These are phyloP conservation scores for Fusarium annulatum DNA, from an alignment of 2,329 filamentous ascomycete species.

Conservation along the genomic window DNA sequence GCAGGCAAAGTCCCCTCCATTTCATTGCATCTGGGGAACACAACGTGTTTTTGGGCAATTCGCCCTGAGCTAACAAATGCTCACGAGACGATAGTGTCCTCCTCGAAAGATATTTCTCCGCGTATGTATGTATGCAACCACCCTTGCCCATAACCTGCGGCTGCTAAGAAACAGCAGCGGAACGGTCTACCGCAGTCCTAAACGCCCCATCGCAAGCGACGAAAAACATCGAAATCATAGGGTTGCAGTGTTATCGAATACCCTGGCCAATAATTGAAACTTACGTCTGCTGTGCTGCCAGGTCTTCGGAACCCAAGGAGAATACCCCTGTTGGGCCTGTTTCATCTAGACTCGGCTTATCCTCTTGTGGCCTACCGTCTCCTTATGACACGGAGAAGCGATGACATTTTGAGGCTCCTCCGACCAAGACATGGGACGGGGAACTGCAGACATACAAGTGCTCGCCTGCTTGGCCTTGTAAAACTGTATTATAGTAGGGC, in stretches of 20 bases:
- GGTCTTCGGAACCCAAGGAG: conserved; percentile 8
- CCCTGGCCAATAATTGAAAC: conserved; percentile 26
- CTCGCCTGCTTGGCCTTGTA: conserved; percentile 6
- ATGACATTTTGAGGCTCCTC: conserved; percentile 36
- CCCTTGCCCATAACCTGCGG: conserved; percentile 4
- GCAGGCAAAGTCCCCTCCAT: neutral
- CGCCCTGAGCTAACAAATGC: conserved; percentile 17
- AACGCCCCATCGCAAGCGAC: conserved; percentile 2
- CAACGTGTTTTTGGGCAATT: neutral
- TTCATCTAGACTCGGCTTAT: conserved; percentile 34
- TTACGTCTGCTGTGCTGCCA: conserved; percentile 29
- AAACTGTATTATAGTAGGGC: neutral
- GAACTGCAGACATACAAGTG: conserved; percentile 16
- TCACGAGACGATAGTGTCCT: neutral
- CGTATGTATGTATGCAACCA: neutral
- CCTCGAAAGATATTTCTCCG: conserved; percentile 16
- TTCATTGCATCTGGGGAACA: neutral
- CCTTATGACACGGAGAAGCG: conserved; percentile 14
- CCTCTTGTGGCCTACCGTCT: conserved; percentile 26
- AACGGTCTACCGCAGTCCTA: conserved; percentile 6
- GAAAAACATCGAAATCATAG: conserved; percentile 22
- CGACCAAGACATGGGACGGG: conserved; percentile 34
- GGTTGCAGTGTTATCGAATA: conserved; percentile 30
- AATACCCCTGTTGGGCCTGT: conserved; percentile 26
- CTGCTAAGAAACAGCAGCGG: conserved; percentile 3